These are phyloP conservation scores for Heteromeles arbutifolia DNA, from an alignment of 306 rosid genomes.

Conservation along the genomic window DNA sequence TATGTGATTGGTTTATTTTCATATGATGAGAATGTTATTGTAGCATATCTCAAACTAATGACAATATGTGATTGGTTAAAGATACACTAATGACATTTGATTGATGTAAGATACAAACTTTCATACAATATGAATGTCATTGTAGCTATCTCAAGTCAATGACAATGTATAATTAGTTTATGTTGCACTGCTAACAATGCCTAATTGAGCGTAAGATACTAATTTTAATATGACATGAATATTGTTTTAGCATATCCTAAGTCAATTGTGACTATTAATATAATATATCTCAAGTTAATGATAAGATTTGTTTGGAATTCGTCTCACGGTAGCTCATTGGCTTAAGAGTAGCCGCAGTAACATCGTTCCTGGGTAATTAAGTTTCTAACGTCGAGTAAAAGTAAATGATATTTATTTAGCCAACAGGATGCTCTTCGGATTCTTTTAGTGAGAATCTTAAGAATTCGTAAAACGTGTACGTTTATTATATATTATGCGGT, in stretches of 20 bases:
- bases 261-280: too few relatives aligned
- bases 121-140: neutral
- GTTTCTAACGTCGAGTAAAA: neutral
- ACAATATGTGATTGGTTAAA: neutral
- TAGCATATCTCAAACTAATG: neutral
- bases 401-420: too few relatives aligned
- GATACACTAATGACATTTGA: neutral
- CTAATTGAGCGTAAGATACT: neutral
- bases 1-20: neutral
- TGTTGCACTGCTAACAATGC: neutral
- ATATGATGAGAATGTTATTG: too few relatives aligned
- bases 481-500: fast-evolving
- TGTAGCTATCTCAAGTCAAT: neutral
- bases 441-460: fast-evolving
- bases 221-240: too few relatives aligned
- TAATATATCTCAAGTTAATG: too few relatives aligned
- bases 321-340: too few relatives aligned
- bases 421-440: too few relatives aligned
- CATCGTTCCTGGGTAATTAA: neutral
- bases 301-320: neutral
- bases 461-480: fast-evolving
- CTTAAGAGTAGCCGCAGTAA: neutral
- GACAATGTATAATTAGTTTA: neutral
- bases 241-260: neutral
- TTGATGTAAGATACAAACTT: too few relatives aligned